These are phyloP conservation scores for Epicoccum nigrum DNA, from an alignment of 2,329 filamentous ascomycete species.

Conservation along the genomic window DNA sequence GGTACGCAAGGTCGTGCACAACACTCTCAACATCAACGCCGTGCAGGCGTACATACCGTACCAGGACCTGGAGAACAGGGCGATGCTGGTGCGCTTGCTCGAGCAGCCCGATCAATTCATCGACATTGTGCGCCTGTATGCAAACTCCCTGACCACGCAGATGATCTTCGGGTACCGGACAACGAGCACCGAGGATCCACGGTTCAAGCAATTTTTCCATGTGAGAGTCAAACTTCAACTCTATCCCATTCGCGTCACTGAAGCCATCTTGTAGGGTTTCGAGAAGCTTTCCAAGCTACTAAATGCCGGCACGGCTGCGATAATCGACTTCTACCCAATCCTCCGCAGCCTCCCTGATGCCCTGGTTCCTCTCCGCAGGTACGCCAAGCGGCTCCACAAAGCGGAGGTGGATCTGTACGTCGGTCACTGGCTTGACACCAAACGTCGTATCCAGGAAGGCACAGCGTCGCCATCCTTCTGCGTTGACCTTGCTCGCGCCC, in stretches of 20 bases:
- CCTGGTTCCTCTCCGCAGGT: slow-evolving; percentile 42
- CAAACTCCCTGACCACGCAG: slow-evolving; percentile 56
- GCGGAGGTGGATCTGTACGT: slow-evolving; percentile 47
- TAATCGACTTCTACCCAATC: slow-evolving; percentile 56
- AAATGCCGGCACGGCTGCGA: slow-evolving; percentile 43
- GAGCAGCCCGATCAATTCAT: slow-evolving; percentile 51
- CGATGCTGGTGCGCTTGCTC: slow-evolving; percentile 59
- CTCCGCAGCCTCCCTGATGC: slow-evolving; percentile 48
- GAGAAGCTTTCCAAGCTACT: slow-evolving; percentile 52
- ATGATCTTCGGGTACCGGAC: slow-evolving; percentile 57
- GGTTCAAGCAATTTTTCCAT: slow-evolving; percentile 22
- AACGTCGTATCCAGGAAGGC: slow-evolving; percentile 11
- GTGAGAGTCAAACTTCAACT: background rate
- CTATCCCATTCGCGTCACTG: fast-evolving
- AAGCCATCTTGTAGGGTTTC: slow-evolving; percentile 35
- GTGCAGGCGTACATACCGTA: slow-evolving; percentile 52
- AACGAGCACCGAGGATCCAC: slow-evolving; percentile 23
- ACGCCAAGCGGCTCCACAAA: slow-evolving; percentile 53
- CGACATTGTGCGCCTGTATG: slow-evolving; percentile 56
- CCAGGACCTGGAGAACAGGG: slow-evolving; percentile 62
- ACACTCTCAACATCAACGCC: slow-evolving; percentile 27
- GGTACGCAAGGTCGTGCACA: slow-evolving; percentile 30
- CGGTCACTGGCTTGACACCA: slow-evolving; percentile 26
- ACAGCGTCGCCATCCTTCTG: slow-evolving; percentile 29
- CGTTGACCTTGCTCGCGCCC: slow-evolving; percentile 26